These are phyloP conservation scores for Umbelopsis isabellina DNA, from an alignment of 192 early-diverging fungal genomes.

Conservation along the genomic window DNA sequence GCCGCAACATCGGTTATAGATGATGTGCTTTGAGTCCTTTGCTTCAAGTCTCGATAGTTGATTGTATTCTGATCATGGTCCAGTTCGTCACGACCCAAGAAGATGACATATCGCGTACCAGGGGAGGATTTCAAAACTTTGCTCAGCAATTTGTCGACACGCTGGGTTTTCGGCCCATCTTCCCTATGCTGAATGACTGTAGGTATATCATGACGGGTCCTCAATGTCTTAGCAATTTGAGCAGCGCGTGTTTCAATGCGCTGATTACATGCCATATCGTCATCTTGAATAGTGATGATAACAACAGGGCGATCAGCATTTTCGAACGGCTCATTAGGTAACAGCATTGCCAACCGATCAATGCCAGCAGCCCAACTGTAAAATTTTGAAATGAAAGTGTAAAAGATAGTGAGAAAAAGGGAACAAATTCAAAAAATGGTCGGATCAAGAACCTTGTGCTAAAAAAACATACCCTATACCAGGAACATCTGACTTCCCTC, in stretches of 20 bases:
- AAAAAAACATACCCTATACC: slow-evolving; percentile 47
- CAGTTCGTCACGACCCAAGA: slow-evolving; percentile 1
- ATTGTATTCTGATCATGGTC: not conserved
- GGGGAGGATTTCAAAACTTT: slow-evolving; percentile 1
- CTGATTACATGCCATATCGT: not conserved
- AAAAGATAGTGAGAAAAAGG: not conserved
- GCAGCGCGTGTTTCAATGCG: not conserved
- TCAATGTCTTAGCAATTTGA: not conserved
- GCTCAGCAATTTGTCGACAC: not conserved
- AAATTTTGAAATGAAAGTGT: not conserved
- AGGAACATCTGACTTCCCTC: slow-evolving; percentile 50
- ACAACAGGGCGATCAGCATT: not conserved
- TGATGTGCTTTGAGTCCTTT: not conserved
- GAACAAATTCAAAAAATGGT: not conserved
- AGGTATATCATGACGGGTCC: not conserved
- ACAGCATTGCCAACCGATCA: slow-evolving; percentile 56
- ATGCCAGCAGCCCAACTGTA: slow-evolving; percentile 69
- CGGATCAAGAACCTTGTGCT: too few relatives aligned
- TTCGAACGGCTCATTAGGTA: not conserved
- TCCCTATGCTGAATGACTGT: slow-evolving; percentile 13
- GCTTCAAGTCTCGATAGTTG: slow-evolving; percentile 6
- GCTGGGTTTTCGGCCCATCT: not conserved
- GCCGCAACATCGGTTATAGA: not conserved
- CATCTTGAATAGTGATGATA: not conserved
- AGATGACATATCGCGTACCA: slow-evolving; percentile 5